Conservation (phyloP, 305 asterid genomes). For the Ruellia speciosa region DNA sequence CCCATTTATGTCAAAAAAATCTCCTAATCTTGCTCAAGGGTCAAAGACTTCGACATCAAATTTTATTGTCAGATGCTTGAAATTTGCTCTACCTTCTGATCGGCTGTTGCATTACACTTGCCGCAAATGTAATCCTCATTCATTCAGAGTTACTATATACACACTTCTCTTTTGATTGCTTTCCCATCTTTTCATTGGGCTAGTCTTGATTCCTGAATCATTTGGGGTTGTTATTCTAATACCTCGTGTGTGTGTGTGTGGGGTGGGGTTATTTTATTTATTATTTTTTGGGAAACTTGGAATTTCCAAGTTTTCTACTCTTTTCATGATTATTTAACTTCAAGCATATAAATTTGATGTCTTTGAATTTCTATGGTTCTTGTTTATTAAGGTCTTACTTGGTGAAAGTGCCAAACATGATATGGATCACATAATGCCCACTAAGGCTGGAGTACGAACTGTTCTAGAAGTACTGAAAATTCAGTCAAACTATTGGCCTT, state of each 20-base stretch:
- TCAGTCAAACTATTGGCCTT: constrained; percentile 75
- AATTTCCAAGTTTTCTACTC: background rate
- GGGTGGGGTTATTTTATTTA: background rate
- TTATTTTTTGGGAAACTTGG: background rate
- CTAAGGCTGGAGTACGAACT: constrained; percentile 64
- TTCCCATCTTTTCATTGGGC: background rate
- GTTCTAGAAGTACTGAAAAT: constrained; percentile 60
- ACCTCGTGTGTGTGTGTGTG: background rate
- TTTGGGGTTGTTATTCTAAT: background rate
- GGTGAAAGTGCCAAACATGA: constrained; percentile 55
- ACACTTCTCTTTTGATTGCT: background rate
- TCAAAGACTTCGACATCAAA: background rate
- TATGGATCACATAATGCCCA: constrained; percentile 44
- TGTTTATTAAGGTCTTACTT: constrained; percentile 65
- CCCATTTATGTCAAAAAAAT: background rate
- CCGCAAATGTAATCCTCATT: background rate
- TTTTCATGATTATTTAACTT: background rate
- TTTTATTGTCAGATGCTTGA: background rate
- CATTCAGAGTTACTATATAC: background rate
- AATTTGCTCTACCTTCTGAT: background rate
- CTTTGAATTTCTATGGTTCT: constrained; percentile 2
- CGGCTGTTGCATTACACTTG: background rate
- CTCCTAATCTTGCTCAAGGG: background rate
- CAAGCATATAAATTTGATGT: background rate
- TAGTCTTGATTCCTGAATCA: background rate